A percentile compares a stretch with the other conserved stretches of the same genome.
Conservation (phyloP, 129 eudicot species). For the Pseudognaphalium luteoalbum region DNA sequence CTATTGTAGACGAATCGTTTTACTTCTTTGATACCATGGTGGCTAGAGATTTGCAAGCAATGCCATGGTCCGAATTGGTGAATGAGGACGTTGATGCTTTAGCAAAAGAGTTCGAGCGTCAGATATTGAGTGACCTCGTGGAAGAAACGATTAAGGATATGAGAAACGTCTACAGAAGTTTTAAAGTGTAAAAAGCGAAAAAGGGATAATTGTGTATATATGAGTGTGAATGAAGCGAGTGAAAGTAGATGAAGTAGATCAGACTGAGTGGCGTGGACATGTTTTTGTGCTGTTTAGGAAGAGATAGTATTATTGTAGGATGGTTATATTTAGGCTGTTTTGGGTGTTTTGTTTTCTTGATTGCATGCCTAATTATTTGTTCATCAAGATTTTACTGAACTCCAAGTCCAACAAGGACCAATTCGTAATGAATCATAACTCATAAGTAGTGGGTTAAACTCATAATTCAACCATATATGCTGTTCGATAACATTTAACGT, state of each 20-base stretch:
- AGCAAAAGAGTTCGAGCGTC: slow-evolving; percentile 64
- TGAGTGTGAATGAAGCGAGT: slow-evolving; percentile 43
- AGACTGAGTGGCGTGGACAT: slow-evolving; percentile 38
- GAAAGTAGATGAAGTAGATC: slow-evolving; percentile 26
- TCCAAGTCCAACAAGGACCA: neutral
- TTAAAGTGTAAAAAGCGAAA: slow-evolving; percentile 24
- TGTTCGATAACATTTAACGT: no score
- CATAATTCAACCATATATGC: no score
- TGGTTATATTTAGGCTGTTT: slow-evolving; percentile 26
- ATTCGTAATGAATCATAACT: neutral
- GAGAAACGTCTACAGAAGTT: slow-evolving; percentile 10
- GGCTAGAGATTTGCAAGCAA: slow-evolving; percentile 55
- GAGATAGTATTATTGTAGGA: slow-evolving; percentile 25
- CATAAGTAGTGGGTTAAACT: no score
- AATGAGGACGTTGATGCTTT: slow-evolving; percentile 60
- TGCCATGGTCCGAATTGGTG: slow-evolving; percentile 62
- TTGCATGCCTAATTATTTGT: slow-evolving; percentile 30
- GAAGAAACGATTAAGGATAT: slow-evolving; percentile 69
- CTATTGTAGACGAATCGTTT: slow-evolving; percentile 42
- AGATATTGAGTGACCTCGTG: slow-evolving; percentile 55
- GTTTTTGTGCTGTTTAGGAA: slow-evolving; percentile 32
- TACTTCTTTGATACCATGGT: slow-evolving; percentile 70
- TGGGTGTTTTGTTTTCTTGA: slow-evolving; percentile 30
- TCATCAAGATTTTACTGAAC: neutral
- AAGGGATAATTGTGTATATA: slow-evolving; percentile 31